Evolutionary conservation across 1,139 yeast species (phyloP).

Genomic region (Nakaseomyces glabratus): DNA sequence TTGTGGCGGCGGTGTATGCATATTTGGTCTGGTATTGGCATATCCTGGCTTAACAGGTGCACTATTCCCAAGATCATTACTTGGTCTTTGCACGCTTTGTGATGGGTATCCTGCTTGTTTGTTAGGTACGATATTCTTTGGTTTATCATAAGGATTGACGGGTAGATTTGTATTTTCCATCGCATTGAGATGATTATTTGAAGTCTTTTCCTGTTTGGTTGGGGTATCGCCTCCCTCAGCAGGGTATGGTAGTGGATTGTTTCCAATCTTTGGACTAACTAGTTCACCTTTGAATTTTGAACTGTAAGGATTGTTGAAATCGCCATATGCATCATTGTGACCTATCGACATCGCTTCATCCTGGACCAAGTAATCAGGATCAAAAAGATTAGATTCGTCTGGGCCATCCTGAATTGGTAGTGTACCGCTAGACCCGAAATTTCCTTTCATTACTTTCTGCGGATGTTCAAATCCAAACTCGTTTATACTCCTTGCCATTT

Average conservation of each 20-base stretch:
- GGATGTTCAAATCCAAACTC: constrained; percentile 14
- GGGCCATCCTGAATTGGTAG: constrained; percentile 5
- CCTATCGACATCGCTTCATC: constrained; percentile 12
- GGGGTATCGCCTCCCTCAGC: no score
- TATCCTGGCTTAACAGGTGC: no score
- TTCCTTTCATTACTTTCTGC: constrained; percentile 1
- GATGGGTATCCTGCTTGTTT: no score
- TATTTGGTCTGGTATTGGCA: no score
- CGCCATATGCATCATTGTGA: constrained; percentile 3
- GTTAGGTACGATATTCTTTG: no score
- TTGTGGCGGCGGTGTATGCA: no score
- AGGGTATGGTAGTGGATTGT: neutral
- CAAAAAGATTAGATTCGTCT: constrained; percentile 23
- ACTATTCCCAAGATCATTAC: no score
- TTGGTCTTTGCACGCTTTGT: no score
- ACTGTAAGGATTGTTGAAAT: constrained; percentile 4
- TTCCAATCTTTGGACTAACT: constrained; percentile 3
- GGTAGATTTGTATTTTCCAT: no score
- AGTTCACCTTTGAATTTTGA: constrained; percentile 5
- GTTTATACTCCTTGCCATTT: constrained; percentile 17
- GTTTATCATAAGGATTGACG: no score
- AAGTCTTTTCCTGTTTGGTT: no score
- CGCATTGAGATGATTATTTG: no score
- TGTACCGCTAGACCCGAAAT: neutral
- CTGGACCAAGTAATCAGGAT: constrained; percentile 29